Evolutionary conservation across 2,329 filamentous ascomycete species (phyloP).

Genomic region (Elsinoe necatrix): DNA sequence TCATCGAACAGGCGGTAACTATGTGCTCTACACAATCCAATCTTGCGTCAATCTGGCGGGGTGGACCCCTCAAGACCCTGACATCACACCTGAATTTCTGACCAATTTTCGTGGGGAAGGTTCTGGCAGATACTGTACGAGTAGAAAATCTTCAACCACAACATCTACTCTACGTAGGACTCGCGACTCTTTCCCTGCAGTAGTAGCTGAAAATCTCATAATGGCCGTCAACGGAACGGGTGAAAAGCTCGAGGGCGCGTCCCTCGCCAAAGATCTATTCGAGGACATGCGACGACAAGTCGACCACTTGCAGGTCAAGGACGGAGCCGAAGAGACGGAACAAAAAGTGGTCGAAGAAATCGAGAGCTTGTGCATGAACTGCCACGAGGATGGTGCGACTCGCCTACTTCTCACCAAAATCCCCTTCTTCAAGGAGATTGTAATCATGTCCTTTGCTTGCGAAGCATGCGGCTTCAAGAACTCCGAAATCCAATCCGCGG

Average conservation of each 20-base stretch:
- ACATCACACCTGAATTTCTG: neutral
- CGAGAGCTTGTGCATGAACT: slow-evolving; percentile 48
- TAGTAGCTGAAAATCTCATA: neutral
- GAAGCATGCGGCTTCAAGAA: slow-evolving; percentile 82
- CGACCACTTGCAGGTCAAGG: slow-evolving; percentile 30
- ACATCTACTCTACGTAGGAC: too few species aligned
- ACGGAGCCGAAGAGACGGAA: slow-evolving; percentile 30
- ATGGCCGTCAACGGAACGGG: slow-evolving; percentile 18
- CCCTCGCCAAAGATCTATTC: slow-evolving; percentile 41
- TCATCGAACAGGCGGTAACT: too few species aligned
- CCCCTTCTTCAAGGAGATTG: slow-evolving; percentile 94
- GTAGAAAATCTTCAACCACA: neutral
- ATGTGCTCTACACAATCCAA: too few species aligned
- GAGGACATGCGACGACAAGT: slow-evolving; percentile 45
- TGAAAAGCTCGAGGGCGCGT: slow-evolving; percentile 15
- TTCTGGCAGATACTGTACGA: neutral
- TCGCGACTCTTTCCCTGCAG: neutral
- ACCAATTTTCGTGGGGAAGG: neutral
- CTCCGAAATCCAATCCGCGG: slow-evolving; percentile 88
- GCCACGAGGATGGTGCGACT: slow-evolving; percentile 59
- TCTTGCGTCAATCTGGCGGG: too few species aligned
- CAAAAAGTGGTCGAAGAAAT: slow-evolving; percentile 46
- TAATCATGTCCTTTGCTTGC: slow-evolving; percentile 95
- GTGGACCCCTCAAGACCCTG: neutral
- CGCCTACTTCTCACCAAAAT: slow-evolving; percentile 83